A percentile compares a stretch with the other conserved stretches of the same genome.
Conservation (phyloP, 2,329 filamentous ascomycete genomes). For the Xylaria sp. region DNA sequence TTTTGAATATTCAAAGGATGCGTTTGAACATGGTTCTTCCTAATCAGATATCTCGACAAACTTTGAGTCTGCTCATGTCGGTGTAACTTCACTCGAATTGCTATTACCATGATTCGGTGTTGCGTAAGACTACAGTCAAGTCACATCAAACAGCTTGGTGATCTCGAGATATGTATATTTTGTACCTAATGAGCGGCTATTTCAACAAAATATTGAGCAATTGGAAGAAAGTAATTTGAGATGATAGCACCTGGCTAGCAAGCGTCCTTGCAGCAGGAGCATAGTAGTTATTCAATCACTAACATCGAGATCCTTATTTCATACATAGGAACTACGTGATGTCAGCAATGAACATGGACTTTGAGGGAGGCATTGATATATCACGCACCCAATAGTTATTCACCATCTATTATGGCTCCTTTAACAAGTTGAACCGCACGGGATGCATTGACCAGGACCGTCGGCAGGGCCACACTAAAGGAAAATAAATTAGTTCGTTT, state of each 20-base stretch:
- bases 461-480: constrained; percentile 2
- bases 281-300: neutral
- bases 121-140: neutral
- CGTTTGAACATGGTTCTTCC: neutral
- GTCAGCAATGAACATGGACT: neutral
- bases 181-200: neutral
- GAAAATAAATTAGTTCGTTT: neutral
- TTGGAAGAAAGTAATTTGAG: neutral
- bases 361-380: neutral
- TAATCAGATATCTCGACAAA: neutral
- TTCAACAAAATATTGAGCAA: neutral
- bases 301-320: neutral
- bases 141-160: neutral
- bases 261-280: neutral
- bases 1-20: neutral
- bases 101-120: neutral
- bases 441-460: neutral
- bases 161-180: constrained; percentile 1
- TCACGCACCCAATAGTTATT: neutral
- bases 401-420: neutral
- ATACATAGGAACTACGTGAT: neutral
- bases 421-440: neutral
- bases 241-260: neutral
- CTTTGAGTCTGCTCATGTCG: neutral
- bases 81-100: neutral